Conservation (phyloP, 495 filamentous ascomycete genomes). For the Lophiostoma macrostomum region DNA sequence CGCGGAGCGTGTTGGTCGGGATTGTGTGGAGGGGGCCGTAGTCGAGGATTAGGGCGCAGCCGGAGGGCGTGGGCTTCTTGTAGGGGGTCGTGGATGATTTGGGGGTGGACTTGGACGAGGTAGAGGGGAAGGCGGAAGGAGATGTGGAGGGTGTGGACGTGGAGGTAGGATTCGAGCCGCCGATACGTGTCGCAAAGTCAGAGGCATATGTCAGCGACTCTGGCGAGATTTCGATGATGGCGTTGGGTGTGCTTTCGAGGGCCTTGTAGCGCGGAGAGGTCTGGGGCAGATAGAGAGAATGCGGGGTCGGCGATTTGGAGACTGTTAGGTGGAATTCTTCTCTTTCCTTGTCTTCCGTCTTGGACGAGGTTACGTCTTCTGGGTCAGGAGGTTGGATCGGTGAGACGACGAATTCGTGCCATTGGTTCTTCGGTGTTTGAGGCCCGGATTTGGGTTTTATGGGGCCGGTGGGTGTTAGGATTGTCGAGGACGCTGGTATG, state of each 20-base stretch:
- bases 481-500: slow-evolving; percentile 43
- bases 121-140: slow-evolving; percentile 53
- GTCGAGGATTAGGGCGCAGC: slow-evolving; percentile 88
- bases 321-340: slow-evolving; percentile 70
- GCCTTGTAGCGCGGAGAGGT: slow-evolving; percentile 77
- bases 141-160: slow-evolving; percentile 40
- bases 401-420: slow-evolving; percentile 85
- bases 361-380: slow-evolving; percentile 43
- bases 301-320: slow-evolving; percentile 68
- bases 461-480: slow-evolving; percentile 40
- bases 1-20: slow-evolving; percentile 81
- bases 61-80: slow-evolving; percentile 61
- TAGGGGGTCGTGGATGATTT: slow-evolving; percentile 21
- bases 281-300: slow-evolving; percentile 79
- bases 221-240: slow-evolving; percentile 84
- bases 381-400: slow-evolving; percentile 53
- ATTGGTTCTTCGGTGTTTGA: slow-evolving; percentile 57
- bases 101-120: slow-evolving; percentile 7
- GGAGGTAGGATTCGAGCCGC: slow-evolving; percentile 55
- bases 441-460: slow-evolving; percentile 39
- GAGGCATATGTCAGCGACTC: slow-evolving; percentile 73
- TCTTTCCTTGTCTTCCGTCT: background rate
- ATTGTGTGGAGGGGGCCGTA: slow-evolving; percentile 80
- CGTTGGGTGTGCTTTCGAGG: slow-evolving; percentile 58
- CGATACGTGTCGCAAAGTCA: slow-evolving; percentile 81